A percentile compares a stretch with the other conserved stretches of the same genome.
Evolutionary conservation across 2,329 filamentous ascomycete species (phyloP).

Genomic region (Aspergillus vadensis): DNA sequence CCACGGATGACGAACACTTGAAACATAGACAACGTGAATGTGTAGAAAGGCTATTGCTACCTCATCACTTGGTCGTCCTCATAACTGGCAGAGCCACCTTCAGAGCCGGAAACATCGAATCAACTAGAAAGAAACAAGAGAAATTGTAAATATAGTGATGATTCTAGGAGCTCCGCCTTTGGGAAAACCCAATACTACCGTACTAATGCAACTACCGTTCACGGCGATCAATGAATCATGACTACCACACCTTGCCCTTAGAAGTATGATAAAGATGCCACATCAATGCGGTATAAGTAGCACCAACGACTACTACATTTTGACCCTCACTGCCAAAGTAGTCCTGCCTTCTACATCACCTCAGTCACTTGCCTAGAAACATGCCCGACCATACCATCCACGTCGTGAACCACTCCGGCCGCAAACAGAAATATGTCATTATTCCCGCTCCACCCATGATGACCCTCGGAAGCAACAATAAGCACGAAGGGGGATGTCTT

Average conservation of each 20-base stretch:
- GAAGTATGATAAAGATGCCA: too few relatives aligned
- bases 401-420: neutral
- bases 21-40: too few relatives aligned
- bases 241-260: neutral
- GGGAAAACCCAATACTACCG: too few relatives aligned
- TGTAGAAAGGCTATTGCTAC: too few relatives aligned
- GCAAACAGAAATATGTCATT: neutral
- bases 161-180: too few relatives aligned
- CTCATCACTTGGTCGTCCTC: too few relatives aligned
- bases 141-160: too few relatives aligned
- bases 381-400: neutral
- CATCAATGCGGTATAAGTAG: too few relatives aligned
- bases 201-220: neutral
- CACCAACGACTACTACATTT: neutral
- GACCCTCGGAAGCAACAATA: neutral
- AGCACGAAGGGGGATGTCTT: neutral
- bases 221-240: neutral
- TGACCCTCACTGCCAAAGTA: neutral
- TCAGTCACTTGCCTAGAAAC: neutral
- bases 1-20: too few relatives aligned
- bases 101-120: fast-evolving
- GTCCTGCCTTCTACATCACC: neutral
- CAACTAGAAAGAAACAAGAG: too few relatives aligned
- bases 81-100: too few relatives aligned
- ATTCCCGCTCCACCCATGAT: neutral